Percentiles rank a stretch among this genome's conserved stretches.
phyloP scores from a whole-genome alignment of 129 eudicot genomes.

The Lactuca saligna region DNA sequence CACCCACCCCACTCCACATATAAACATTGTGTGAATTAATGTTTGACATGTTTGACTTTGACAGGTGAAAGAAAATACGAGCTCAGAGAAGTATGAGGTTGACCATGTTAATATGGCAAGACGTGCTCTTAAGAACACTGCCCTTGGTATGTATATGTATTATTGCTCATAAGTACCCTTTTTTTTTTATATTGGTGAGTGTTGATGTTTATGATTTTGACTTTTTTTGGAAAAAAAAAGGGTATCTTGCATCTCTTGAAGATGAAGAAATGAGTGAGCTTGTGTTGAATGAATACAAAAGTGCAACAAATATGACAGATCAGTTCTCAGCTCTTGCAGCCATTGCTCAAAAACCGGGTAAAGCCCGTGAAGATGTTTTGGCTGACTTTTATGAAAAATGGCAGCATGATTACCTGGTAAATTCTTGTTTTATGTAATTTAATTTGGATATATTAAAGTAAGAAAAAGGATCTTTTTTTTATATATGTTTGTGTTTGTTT shows the following conservation, averaged over 20 bases:
- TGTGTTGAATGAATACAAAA: slow-evolving; percentile 70
- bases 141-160: slow-evolving; percentile 52
- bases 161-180: background rate
- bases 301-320: slow-evolving; percentile 93
- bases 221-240: slow-evolving; percentile 42
- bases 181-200: background rate
- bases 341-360: slow-evolving; percentile 77
- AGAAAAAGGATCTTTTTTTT: background rate
- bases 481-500: background rate
- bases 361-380: slow-evolving; percentile 69
- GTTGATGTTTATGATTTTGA: background rate
- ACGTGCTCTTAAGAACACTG: slow-evolving; percentile 81
- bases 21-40: slow-evolving; percentile 7
- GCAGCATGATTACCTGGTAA: slow-evolving; percentile 88
- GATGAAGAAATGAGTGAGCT: slow-evolving; percentile 67
- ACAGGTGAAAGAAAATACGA: slow-evolving; percentile 74
- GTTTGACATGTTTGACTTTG: background rate
- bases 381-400: slow-evolving; percentile 88
- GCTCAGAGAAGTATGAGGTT: slow-evolving; percentile 60
- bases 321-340: slow-evolving; percentile 90
- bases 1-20: background rate
- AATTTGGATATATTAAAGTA: too few relatives aligned
- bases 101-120: slow-evolving; percentile 80
- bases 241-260: slow-evolving; percentile 78
- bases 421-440: too few relatives aligned